Evolutionary conservation across 2,329 filamentous ascomycete genomes (phyloP), one percentile per base, ranked within the genome.

Genomic region (Exophiala viscosa): DNA sequence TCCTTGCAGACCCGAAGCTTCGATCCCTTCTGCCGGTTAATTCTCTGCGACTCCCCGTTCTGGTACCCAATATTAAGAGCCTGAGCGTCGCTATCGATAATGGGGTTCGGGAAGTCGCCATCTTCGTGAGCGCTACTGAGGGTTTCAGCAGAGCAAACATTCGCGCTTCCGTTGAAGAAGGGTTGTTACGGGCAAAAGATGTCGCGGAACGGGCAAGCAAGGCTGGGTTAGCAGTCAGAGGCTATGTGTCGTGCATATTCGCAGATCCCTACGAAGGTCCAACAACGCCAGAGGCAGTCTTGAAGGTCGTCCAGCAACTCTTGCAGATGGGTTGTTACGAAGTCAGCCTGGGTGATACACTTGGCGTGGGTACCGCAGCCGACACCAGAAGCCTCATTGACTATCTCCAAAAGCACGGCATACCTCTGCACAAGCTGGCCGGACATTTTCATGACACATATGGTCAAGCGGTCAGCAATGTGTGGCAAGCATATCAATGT

Each of bases 321-420:
- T 76, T 96, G 1, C 87, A 91, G 65, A 88, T 92, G 76, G 91
- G 91, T 14, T 91, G 89, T 15, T 89, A 95, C 65, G 90, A 96
- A 75, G 90, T 96, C 61, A 88, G 87, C 1, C 80, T 96, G 0
- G 90, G 90, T 5, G 91, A 96, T 65, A 96, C 91, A 0, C 92
- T 90, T 0, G 91, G 91, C 14, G 90, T 95, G 80, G 91, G 90
- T 31, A 95, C 88, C 45, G 65, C 66, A 40, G 61, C 52, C 10
- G 62, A 67, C 15, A 68, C 70, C 1, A 62, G 59, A 15, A 57
- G 50, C 5, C 59, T 75, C 2, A 43, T 74, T 7, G 45, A 53
- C 3, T 67, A 68, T 40, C 62, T 74, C 3, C 49, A 62, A 0
- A 40, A 59, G 2, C 58, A 66, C 20, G 86, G 85, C 0, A 78